Conservation (phyloP, 2,329 filamentous ascomycete species). For the Alternaria postmessia region DNA sequence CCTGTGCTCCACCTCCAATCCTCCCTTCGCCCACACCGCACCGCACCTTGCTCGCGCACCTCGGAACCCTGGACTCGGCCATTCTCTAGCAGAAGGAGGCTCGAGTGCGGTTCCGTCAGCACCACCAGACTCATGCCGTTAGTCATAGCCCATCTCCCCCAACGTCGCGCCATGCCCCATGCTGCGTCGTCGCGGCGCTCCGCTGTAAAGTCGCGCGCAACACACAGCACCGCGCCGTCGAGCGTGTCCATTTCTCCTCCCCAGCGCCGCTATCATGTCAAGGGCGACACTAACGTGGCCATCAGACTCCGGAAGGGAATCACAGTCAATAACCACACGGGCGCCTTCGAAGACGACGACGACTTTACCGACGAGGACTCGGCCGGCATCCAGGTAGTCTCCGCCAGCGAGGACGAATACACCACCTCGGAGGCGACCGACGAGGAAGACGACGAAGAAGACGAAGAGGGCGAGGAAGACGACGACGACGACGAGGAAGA, state of each 20-base stretch:
- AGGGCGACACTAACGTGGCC: conserved; percentile 50
- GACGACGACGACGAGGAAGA: conserved; percentile 37
- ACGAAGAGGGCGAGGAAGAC: conserved; percentile 29
- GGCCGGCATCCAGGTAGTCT: conserved; percentile 44
- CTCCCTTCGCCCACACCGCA: conserved; percentile 23
- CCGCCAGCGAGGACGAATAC: conserved; percentile 45
- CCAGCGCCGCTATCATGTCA: conserved; percentile 26
- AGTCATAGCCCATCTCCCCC: conserved; percentile 51
- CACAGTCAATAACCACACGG: conserved; percentile 50
- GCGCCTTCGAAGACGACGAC: conserved; percentile 41
- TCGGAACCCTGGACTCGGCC: conserved; percentile 45
- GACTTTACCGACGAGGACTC: conserved; percentile 43
- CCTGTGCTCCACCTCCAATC: neutral
- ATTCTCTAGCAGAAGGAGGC: conserved; percentile 51
- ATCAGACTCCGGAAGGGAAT: conserved; percentile 50
- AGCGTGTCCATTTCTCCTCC: conserved; percentile 42
- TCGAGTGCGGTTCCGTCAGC: conserved; percentile 43
- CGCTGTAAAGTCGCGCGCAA: conserved; percentile 31
- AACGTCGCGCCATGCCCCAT: conserved; percentile 37
- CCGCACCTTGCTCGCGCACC: conserved; percentile 32
- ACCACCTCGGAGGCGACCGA: conserved; percentile 30
- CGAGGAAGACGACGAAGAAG: conserved; percentile 41
- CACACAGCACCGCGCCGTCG: conserved; percentile 37
- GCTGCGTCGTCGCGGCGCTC: conserved; percentile 36
- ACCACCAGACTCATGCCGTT: conserved; percentile 53